Conservation (phyloP, 352 stramenopile species). For the Phytophthora pinifolia region DNA sequence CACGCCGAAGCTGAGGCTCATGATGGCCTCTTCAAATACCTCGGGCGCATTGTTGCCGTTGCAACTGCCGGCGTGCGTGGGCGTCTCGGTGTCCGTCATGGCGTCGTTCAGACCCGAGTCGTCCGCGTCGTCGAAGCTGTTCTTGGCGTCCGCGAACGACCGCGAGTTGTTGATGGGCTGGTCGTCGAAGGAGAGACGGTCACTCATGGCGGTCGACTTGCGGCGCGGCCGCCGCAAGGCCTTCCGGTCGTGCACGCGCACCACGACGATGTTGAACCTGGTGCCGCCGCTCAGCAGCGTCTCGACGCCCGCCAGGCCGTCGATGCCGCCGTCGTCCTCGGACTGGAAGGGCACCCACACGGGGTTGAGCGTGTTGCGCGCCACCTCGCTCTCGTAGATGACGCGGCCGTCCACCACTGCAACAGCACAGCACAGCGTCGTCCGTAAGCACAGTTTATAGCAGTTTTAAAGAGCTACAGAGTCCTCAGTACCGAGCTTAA, state of each 20-base stretch:
- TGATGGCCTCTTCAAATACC: constrained; percentile 54
- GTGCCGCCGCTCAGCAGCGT: constrained; percentile 51
- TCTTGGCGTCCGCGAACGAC: constrained; percentile 35
- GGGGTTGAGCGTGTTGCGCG: constrained; percentile 68
- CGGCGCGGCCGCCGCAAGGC: constrained; percentile 39
- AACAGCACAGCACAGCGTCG: too few relatives aligned
- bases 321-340: constrained; percentile 30
- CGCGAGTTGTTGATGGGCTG: constrained; percentile 46
- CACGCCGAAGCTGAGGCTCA: constrained; percentile 61
- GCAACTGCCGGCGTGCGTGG: constrained; percentile 10
- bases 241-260: constrained; percentile 56
- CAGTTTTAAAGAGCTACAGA: too few relatives aligned
- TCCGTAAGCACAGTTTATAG: too few relatives aligned
- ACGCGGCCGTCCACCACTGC: constrained; percentile 67
- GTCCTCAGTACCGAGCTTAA: too few relatives aligned
- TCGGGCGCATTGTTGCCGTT: constrained; percentile 12
- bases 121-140: constrained; percentile 36
- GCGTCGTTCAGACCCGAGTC: constrained; percentile 30
- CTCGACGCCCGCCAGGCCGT: constrained; percentile 32
- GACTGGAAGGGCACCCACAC: constrained; percentile 83
- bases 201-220: constrained; percentile 51
- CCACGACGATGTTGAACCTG: constrained; percentile 66
- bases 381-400: constrained; percentile 77
- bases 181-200: constrained; percentile 42
- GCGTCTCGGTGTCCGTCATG: constrained; percentile 26